phyloP scores from a whole-genome alignment of 345 rosid genomes.

The Trapa incisa region DNA sequence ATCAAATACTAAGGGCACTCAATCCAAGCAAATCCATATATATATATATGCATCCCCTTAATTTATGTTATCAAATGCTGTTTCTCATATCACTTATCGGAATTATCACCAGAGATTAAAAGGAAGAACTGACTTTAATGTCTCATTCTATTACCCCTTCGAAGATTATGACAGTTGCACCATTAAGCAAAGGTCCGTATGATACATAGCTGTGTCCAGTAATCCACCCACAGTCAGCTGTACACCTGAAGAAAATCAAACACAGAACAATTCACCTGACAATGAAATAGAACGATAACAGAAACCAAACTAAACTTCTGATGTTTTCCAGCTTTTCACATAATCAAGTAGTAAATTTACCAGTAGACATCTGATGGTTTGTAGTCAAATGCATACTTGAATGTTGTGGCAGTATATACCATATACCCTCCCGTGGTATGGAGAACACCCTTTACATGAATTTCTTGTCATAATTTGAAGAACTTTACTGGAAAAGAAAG shows the following conservation, averaged over 20 bases:
- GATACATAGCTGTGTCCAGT: slow-evolving; percentile 99
- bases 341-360: slow-evolving; percentile 23
- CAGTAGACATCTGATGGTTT: slow-evolving; percentile 84
- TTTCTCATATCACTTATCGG: background rate
- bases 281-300: background rate
- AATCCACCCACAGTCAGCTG: slow-evolving; percentile 99
- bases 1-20: background rate
- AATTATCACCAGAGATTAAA: background rate
- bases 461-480: slow-evolving; percentile 9
- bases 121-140: background rate
- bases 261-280: slow-evolving; percentile 1
- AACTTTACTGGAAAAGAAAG: slow-evolving; percentile 3
- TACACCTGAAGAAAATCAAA: slow-evolving; percentile 50
- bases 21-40: background rate
- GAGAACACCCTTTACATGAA: slow-evolving; percentile 65
- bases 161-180: slow-evolving; percentile 59
- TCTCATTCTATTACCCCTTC: slow-evolving; percentile 73
- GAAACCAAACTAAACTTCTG: background rate
- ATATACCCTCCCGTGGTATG: slow-evolving; percentile 99
- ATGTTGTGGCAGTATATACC: slow-evolving; percentile 91
- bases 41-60: background rate
- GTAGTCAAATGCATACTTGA: slow-evolving; percentile 96
- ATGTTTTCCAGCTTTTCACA: slow-evolving; percentile 6
- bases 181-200: slow-evolving; percentile 97
- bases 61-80: background rate